These are phyloP conservation scores for Tuctoria greenei DNA, from an alignment of 176 grass and related monocot species.

Conservation along the genomic window DNA sequence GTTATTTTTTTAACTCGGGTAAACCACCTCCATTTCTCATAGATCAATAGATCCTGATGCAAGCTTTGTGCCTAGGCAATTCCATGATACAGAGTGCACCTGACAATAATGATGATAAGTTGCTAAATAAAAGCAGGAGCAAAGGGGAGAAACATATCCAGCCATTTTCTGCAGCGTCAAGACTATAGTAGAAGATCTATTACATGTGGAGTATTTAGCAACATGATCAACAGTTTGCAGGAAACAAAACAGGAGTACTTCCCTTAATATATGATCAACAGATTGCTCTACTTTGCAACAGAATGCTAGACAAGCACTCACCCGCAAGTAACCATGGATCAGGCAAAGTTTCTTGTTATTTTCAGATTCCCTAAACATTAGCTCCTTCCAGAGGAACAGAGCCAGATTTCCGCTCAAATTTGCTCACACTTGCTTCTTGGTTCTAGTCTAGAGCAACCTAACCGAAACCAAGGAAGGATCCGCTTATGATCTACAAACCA, in stretches of 20 bases:
- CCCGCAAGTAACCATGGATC: neutral
- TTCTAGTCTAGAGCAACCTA: neutral
- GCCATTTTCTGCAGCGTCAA: too few species aligned
- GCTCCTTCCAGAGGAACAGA: neutral
- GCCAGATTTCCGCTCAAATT: neutral
- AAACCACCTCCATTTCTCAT: too few species aligned
- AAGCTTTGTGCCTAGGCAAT: slow-evolving; percentile 89
- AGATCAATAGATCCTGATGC: slow-evolving; percentile 95
- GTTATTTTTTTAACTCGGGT: too few species aligned
- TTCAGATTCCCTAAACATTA: slow-evolving; percentile 12
- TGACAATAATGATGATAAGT: slow-evolving; percentile 27
- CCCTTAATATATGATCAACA: too few species aligned
- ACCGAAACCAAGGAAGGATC: neutral
- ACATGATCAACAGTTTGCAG: too few species aligned
- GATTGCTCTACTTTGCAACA: too few species aligned
- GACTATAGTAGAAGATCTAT: neutral
- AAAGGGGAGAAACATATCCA: too few species aligned
- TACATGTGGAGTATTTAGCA: too few species aligned
- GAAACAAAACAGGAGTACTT: too few species aligned
- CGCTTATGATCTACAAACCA: neutral
- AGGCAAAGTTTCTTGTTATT: neutral
- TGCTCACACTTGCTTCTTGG: neutral
- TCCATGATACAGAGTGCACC: slow-evolving; percentile 99
- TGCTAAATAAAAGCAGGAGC: neutral
- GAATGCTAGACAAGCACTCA: too few species aligned